A percentile compares a stretch with the other conserved stretches of the same genome.
phyloP scores from a whole-genome alignment of 805 yeast genomes.

The Candida tammaniensis region DNA sequence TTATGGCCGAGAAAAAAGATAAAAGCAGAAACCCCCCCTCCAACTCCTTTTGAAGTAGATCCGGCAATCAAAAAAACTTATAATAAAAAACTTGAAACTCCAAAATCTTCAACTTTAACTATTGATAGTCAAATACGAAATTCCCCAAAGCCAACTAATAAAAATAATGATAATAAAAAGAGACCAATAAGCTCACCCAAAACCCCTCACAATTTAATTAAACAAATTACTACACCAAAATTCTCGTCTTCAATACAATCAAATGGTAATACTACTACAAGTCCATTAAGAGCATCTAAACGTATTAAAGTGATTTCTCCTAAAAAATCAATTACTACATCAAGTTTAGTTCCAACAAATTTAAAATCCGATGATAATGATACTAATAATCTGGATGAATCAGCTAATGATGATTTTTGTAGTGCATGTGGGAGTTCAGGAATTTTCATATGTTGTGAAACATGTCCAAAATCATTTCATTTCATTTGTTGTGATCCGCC shows the following conservation, averaged over 20 bases:
- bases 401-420: constrained; percentile 80
- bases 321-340: constrained; percentile 20
- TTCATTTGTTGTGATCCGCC: constrained; percentile 93
- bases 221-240: constrained; percentile 3
- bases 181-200: constrained; percentile 4
- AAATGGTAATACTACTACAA: background rate
- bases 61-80: constrained; percentile 10
- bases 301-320: constrained; percentile 33
- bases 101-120: constrained; percentile 11
- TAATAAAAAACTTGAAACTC: constrained; percentile 14
- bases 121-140: constrained; percentile 19
- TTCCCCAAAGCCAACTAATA: constrained; percentile 9
- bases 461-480: constrained; percentile 90
- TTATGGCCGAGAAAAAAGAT: constrained; percentile 44
- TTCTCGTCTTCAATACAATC: constrained; percentile 1
- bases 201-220: background rate
- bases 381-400: constrained; percentile 9
- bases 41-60: constrained; percentile 10
- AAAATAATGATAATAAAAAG: background rate
- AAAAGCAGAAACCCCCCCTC: constrained; percentile 10
- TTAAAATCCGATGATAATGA: constrained; percentile 2
- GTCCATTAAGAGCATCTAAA: constrained; percentile 18
- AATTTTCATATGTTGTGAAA: constrained; percentile 86
- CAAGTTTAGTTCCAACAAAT: constrained; percentile 22
- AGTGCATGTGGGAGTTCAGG: constrained; percentile 90